A percentile compares a stretch with the other conserved stretches of the same genome.
phyloP scores from a whole-genome alignment of 2,329 filamentous ascomycete genomes.

The Geosmithia flava region DNA sequence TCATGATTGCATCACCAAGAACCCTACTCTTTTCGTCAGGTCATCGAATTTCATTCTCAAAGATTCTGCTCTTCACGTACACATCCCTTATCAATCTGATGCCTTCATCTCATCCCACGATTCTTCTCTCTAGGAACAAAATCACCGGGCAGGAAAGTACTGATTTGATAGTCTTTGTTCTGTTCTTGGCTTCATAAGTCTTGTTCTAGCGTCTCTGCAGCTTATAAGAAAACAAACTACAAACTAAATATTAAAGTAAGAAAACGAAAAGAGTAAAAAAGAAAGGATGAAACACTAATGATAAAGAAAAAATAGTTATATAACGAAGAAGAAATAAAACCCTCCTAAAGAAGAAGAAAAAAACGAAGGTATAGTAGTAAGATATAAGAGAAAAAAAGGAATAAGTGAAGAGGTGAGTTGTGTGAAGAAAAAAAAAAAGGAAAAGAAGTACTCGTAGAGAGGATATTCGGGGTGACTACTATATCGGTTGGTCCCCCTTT shows the following conservation, averaged over 20 bases:
- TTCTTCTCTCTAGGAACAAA: too few species aligned
- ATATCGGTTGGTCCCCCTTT: too few species aligned
- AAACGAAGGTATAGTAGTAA: neutral
- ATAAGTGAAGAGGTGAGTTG: neutral
- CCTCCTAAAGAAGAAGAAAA: neutral
- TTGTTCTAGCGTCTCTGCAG: neutral
- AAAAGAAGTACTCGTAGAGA: neutral
- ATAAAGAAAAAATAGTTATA: neutral
- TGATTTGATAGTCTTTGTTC: neutral
- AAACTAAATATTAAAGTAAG: neutral
- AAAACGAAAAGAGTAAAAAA: neutral
- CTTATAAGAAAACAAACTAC: too few species aligned
- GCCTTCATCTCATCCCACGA: too few species aligned
- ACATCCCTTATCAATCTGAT: too few species aligned
- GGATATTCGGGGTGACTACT: too few species aligned
- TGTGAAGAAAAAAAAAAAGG: neutral
- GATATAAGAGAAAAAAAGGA: neutral
- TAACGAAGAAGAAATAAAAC: neutral
- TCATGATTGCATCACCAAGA: too few species aligned
- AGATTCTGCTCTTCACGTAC: too few species aligned
- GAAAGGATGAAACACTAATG: neutral
- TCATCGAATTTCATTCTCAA: too few species aligned
- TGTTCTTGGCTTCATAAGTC: neutral
- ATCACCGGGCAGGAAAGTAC: too few species aligned
- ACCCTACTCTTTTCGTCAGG: too few species aligned